Base-by-base conservation (phyloP, 1,284 basidiomycete species). In the Schizopora paradoxa region DNA sequence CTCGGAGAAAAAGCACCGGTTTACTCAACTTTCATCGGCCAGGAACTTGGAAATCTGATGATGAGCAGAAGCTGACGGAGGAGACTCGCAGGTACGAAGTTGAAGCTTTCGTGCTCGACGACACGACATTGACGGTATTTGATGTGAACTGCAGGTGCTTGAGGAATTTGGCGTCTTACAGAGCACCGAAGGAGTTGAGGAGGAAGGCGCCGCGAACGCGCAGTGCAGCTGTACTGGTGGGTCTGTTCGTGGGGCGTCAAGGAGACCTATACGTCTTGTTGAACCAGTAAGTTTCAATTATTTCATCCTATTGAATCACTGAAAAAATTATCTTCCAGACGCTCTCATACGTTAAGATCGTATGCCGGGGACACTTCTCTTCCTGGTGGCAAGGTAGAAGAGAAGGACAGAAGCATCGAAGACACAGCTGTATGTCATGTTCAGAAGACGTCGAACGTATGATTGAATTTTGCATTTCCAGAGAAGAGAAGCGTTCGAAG, bases 281-380 rank as follows among this genome's bases (percentile, higher is more conserved):
- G 14, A 87, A 77, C 56, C 69, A 81, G 86, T 85, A 55, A 58
- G 77, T 65, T 51, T 51, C 45, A 51, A 16, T 10, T 31, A 25
- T 7, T 39, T 32, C 36, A 22, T 38, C 36, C 13, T 21, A 41
- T 13, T 41, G n/a, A 19, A n/a, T 8, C 2, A 14, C 8, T 45
- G n/a, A 35, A 16, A 22, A 5, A 28, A 14, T 16, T 31, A 31
- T n/a, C n/a, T n/a, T 35, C 11, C 46, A 91, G 88, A 50, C 80
- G 90, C 1, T 79, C 88, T 1, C 70, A 81, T 0, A 76, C 75
- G 1, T 65, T 92, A 56, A 69, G 80, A 33, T 74, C 82, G 3
- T 93, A 86, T 55, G 86, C 88, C 0, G 85, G 86, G 0, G 89
- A 92, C 61, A 92, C 90, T 0, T 83, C 86, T 1, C 64, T 92